Evolutionary conservation across 176 grass and related monocot species (phyloP).

Genomic region (Dactylis glomerata): DNA sequence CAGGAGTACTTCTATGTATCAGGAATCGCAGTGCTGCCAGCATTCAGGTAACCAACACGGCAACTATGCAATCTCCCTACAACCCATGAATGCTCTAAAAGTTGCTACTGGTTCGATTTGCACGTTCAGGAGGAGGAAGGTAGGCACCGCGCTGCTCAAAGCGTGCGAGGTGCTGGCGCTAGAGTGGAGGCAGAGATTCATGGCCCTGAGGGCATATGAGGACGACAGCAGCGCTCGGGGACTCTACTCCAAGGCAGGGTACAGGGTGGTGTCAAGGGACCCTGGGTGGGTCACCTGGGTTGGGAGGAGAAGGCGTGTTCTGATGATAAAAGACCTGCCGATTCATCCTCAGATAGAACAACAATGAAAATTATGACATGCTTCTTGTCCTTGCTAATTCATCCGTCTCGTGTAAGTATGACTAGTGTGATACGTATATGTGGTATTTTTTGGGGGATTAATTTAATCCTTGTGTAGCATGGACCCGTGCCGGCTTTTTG

Average conservation of each 20-base stretch:
- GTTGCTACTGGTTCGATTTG: neutral
- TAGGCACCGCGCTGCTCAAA: constrained; percentile 73
- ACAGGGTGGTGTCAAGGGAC: constrained; percentile 52
- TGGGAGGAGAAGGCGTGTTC: constrained; percentile 62
- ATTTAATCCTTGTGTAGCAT: neutral
- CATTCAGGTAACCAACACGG: constrained; percentile 48
- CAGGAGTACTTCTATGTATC: constrained; percentile 81
- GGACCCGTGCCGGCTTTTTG: neutral
- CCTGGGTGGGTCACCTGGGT: constrained; percentile 69
- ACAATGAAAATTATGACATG: constrained; percentile 23
- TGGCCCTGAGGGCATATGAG: constrained; percentile 74
- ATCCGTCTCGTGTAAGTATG: neutral
- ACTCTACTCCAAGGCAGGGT: constrained; percentile 76
- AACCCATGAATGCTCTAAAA: neutral
- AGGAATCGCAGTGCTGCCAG: constrained; percentile 76
- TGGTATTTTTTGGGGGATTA: neutral
- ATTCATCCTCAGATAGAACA: constrained; percentile 9
- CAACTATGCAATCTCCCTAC: neutral
- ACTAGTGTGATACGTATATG: no score
- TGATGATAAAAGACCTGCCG: constrained; percentile 67
- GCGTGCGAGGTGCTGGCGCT: constrained; percentile 60
- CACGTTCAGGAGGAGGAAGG: constrained; percentile 58
- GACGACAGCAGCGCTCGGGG: constrained; percentile 57
- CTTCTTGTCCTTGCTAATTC: neutral
- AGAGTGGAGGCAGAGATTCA: constrained; percentile 58